Base-by-base conservation (phyloP, 352 stramenopile genomes). In the Phytophthora agathidicida region DNA sequence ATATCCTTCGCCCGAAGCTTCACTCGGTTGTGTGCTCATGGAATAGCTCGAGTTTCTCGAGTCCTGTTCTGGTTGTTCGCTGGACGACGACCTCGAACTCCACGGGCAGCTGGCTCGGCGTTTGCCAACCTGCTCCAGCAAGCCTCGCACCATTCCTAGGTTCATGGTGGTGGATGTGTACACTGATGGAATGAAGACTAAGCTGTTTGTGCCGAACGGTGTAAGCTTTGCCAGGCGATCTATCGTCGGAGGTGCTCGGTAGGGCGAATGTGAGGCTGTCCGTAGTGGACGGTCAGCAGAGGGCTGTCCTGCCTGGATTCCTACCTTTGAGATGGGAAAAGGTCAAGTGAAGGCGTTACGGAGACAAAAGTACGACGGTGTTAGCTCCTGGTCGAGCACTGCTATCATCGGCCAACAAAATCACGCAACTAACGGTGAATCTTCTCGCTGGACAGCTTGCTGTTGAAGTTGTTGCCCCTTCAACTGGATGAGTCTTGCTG, bases 401-500 rank as follows among this genome's bases (percentile, higher is more conserved):
- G 13, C 8, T 19, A n/a, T 4, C 33, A 10, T 32, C 27, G 27
- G 10, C 27, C 27, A 32, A 10, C 27, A 24, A 16, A 41, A 6
- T 56, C 38, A 54, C 26, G 42, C 42, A 38, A 27, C 42, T 14
- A 37, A 9, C 22, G 32, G n/a, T 14, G 24, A 23, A 13, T 42
- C 23, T 5, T n/a, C n/a, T n/a, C n/a, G n/a, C n/a, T 31, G 26
- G 19, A 1, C 31, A 13, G 43, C 26, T 37, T 64, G 30, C 6
- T 59, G 27, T 33, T 45, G 52, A 37, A 70, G 31, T 41, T 61
- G 59, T 30, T 35, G 50, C 4, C 47, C 65, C 39, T 73, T 73
- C 4, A 73, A 50, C n/a, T 73, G 66, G 16, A 79, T 48, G 1
- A 76, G 19, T 16, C 51, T 58, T 0, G 70, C 75, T 11, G 66